Evolutionary conservation across 2,329 filamentous ascomycete species (phyloP).

Genomic region (Erysiphe neolycopersici): DNA sequence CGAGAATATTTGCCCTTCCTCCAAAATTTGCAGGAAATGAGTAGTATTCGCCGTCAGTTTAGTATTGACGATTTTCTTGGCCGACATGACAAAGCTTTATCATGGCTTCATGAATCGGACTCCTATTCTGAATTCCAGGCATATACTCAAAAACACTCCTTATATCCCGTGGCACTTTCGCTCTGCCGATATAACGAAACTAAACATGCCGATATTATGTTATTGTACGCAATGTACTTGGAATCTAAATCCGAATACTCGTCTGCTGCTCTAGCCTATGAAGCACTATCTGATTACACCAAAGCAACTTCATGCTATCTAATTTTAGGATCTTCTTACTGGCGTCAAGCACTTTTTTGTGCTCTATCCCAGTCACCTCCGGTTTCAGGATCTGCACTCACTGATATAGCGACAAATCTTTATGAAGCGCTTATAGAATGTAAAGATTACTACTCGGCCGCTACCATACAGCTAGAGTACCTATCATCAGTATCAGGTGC

Average conservation of each 20-base stretch:
- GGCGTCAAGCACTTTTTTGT: conserved; percentile 71
- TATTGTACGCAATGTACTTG: conserved; percentile 55
- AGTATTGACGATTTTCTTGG: conserved; percentile 72
- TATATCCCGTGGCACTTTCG: conserved; percentile 53
- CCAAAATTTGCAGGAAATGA: conserved; percentile 54
- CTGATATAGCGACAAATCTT: conserved; percentile 42
- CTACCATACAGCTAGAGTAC: conserved; percentile 59
- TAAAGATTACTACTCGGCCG: conserved; percentile 60
- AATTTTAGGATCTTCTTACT: conserved; percentile 45
- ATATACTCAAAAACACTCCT: conserved; percentile 53
- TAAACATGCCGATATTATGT: conserved; percentile 40
- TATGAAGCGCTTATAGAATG: conserved; percentile 57
- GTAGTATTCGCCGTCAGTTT: conserved; percentile 45
- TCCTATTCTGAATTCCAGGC: conserved; percentile 51
- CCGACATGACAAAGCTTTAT: conserved; percentile 49
- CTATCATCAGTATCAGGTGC: conserved; percentile 44
- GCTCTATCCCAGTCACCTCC: conserved; percentile 40
- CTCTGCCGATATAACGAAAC: conserved; percentile 60
- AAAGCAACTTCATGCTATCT: conserved; percentile 65
- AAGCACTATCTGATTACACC: conserved; percentile 49
- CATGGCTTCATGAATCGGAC: conserved; percentile 45
- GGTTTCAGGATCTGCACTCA: conserved; percentile 30
- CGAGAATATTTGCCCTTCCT: conserved; percentile 89
- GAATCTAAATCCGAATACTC: conserved; percentile 49
- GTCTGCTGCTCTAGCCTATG: conserved; percentile 75